phyloP scores from a whole-genome alignment of 1,284 basidiomycete species.

The Grifola frondosa region DNA sequence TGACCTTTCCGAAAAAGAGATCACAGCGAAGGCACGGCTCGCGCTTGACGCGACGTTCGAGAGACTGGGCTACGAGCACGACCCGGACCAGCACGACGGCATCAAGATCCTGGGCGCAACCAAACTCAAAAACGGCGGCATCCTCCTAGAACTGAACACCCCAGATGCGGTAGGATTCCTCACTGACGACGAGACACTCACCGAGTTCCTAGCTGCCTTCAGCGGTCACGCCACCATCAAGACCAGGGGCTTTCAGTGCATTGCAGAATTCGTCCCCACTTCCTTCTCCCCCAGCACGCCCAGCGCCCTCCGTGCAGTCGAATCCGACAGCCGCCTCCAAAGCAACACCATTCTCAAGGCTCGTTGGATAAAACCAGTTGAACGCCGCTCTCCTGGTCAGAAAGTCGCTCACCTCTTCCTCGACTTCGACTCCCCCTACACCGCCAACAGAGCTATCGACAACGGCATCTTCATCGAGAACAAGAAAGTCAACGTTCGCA shows the following conservation, averaged over 20 bases:
- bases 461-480: constrained; percentile 8
- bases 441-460: constrained; percentile 12
- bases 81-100: too few relatives aligned
- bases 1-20: too few relatives aligned
- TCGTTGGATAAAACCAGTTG: constrained; percentile 19
- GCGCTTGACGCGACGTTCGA: too few relatives aligned
- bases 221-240: constrained; percentile 2
- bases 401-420: constrained; percentile 5
- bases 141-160: too few relatives aligned
- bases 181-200: too few relatives aligned
- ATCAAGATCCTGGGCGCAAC: too few relatives aligned
- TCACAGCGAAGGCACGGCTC: too few relatives aligned
- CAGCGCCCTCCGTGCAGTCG: neutral
- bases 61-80: too few relatives aligned
- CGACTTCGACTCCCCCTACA: neutral
- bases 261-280: constrained; percentile 17
- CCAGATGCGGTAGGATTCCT: too few relatives aligned
- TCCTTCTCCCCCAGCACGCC: constrained; percentile 3
- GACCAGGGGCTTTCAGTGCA: neutral
- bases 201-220: too few relatives aligned
- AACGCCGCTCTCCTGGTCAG: constrained; percentile 3
- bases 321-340: constrained; percentile 2
- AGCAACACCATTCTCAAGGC: constrained; percentile 2
- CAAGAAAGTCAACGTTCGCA: neutral
- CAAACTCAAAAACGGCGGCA: too few relatives aligned